Base-by-base conservation (phyloP, 1,284 basidiomycete genomes). In the Heterobasidion parviporum region DNA sequence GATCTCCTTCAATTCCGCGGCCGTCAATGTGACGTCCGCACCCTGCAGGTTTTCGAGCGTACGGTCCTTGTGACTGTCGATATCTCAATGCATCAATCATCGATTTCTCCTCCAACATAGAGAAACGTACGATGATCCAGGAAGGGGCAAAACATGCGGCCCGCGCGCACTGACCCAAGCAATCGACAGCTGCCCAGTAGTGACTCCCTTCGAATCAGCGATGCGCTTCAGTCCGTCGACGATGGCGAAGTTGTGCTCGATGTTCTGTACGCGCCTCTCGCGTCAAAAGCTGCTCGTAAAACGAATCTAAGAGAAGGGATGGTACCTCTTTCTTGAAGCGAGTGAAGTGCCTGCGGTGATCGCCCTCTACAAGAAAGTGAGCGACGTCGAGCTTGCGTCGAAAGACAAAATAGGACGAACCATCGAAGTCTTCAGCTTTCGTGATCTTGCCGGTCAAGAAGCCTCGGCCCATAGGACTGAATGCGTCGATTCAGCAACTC, bases 151-250 rank as follows among this genome's bases (percentile, higher is more conserved):
- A 43, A 79, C 70, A 52, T 78, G 76, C 26, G 67, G 66, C n/a
- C 75, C 77, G 50, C 76, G 72, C 2, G 71, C 65, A 33, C 70
- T 64, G 10, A 86, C 73, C 82, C 83, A 89, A 0, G 85, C 83
- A 41, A 89, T 71, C 36, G 75, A 74, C 12, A 89, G 70, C 65
- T 87, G 84, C 0, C 78, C 76, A 0, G 79, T 68, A 0, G 80
- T 80, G 33, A 80, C 64, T 0, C 72, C 72, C 66, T 79, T 81
- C 64, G 71, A 73, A 50, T 67, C 63, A 0, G 82, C 81, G 35
- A 85, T 68, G 10, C 61, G 66, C 36, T 73, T 63, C 44, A 83
- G 63, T 15, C 64, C 64, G n/a, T 82, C 73, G 2, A 83, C 81
- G 15, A 88, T 68, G 44, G 74, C 68, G 56, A 82, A 64, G 68